Conservation (phyloP, 1,284 basidiomycete species). For the Pascua sp. region DNA sequence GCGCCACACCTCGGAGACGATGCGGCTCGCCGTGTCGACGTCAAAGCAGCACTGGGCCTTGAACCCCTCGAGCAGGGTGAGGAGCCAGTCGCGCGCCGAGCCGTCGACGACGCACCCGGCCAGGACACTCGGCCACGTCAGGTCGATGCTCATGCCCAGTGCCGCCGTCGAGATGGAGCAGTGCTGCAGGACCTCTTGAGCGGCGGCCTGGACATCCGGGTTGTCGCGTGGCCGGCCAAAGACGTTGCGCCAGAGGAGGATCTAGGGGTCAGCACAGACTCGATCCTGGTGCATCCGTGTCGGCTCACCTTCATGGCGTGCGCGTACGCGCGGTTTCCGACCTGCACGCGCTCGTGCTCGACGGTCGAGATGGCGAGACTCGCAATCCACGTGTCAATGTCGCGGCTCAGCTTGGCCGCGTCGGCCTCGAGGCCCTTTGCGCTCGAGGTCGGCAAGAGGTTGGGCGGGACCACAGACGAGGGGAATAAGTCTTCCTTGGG, state of each 20-base stretch:
- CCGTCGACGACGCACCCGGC: conserved; percentile 52
- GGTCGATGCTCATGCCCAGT: conserved; percentile 48
- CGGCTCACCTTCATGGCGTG: conserved; percentile 49
- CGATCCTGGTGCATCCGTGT: background rate
- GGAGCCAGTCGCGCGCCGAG: conserved; percentile 48
- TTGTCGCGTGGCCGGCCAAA: conserved; percentile 49
- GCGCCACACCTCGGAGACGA: conserved; percentile 53
- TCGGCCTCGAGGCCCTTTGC: conserved; percentile 22
- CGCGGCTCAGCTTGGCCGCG: conserved; percentile 37
- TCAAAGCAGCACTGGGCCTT: conserved; percentile 55
- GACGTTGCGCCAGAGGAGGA: conserved; percentile 53
- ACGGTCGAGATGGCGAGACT: conserved; percentile 34
- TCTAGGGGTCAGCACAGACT: conserved; percentile 34
- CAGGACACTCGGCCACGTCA: conserved; percentile 54
- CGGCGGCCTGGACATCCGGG: conserved; percentile 47
- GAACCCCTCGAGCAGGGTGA: conserved; percentile 53
- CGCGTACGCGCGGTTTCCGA: conserved; percentile 49
- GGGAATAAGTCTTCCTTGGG: background rate
- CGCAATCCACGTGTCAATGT: conserved; percentile 48
- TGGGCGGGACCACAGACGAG: background rate
- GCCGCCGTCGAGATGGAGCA: conserved; percentile 44
- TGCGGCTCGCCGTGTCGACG: conserved; percentile 54
- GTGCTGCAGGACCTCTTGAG: conserved; percentile 41
- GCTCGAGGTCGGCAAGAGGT: background rate
- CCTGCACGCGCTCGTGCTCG: conserved; percentile 49